Base-by-base conservation (phyloP, 2,329 filamentous ascomycete species). In the Lachnellula arida region DNA sequence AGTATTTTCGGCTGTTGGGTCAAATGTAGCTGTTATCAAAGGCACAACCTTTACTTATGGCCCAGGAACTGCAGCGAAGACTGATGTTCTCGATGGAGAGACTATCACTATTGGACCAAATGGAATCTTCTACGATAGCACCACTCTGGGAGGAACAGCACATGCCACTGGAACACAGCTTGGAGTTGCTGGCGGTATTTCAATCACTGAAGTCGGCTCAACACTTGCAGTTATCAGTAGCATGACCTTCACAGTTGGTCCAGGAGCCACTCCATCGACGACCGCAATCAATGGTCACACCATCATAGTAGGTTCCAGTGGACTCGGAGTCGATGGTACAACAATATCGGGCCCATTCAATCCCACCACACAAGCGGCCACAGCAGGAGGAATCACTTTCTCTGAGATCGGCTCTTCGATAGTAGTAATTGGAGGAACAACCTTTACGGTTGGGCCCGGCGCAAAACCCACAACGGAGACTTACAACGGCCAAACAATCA, bases 191-290 rank as follows among this genome's bases (percentile, higher is more conserved):
- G 67, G 65, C 7, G 65, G 65, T 17, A 47, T 69, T 9, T 55
- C 60, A 2, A 55, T 69, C 2, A 64, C 63, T 8, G 62, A 68
- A 57, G 51, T 68, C 17, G 66, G 67, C 12, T 60, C 61, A 12
- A 65, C 55, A 12, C 28, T 68, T 2, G 74, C 79, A 1, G 73
- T 84, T 28, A 71, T 86, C 49, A 70, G 73, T 37, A 76, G 76
- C 35, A 70, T 70, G 2, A 81, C 77, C 0, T 82, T 81, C 61
- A 79, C 76, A 1, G 68, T 84, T 49, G 80, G 79, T 0, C 72
- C 76, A 0, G 73, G 72, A 11, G 70, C 72, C 2, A 67, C 66
- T n/a, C 65, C 66, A 11, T 76, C 70, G 1, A 81, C 76, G 0
- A 77, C 75, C 0, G 70, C 77, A 0, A 69, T 81, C 4, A 76